A percentile compares a stretch with the other conserved stretches of the same genome.
Evolutionary conservation across 768 basidiomycete species (phyloP).

Genomic region (Suillus fuscotomentosus): DNA sequence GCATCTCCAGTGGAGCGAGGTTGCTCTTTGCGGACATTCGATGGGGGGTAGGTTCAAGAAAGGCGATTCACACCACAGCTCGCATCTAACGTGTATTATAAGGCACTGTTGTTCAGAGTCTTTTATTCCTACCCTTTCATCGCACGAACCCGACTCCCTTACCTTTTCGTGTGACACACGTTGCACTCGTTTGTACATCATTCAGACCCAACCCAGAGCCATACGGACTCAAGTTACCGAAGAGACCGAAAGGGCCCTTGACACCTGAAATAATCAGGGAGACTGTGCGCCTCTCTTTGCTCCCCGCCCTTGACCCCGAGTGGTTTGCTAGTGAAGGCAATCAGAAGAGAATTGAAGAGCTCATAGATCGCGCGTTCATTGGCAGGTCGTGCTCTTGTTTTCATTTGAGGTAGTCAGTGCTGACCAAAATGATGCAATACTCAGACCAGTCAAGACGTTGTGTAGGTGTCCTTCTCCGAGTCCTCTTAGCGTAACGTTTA

Average conservation of each 20-base stretch:
- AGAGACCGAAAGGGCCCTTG: slow-evolving; percentile 13
- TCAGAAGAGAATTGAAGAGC: slow-evolving; percentile 23
- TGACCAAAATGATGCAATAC: background rate
- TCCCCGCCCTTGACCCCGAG: slow-evolving; percentile 31
- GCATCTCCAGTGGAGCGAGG: slow-evolving; percentile 38
- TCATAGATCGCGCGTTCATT: slow-evolving; percentile 22
- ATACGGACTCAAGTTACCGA: slow-evolving; percentile 30
- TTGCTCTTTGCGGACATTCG: slow-evolving; percentile 48
- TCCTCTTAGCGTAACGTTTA: background rate
- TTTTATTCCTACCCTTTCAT: slow-evolving; percentile 43
- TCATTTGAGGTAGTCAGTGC: background rate
- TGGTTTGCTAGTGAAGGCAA: slow-evolving; percentile 34
- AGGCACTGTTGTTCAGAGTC: slow-evolving; percentile 45
- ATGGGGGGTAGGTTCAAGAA: slow-evolving; percentile 43
- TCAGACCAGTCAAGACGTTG: slow-evolving; percentile 31
- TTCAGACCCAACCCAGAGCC: slow-evolving; percentile 16
- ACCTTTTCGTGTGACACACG: slow-evolving; percentile 40
- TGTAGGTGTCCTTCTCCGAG: slow-evolving; percentile 23
- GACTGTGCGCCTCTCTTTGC: slow-evolving; percentile 27
- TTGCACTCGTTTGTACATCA: slow-evolving; percentile 37
- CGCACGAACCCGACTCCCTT: slow-evolving; percentile 32
- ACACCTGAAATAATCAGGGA: slow-evolving; percentile 32
- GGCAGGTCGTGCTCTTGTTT: slow-evolving; percentile 15
- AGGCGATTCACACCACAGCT: background rate
- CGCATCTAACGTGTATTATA: background rate